phyloP scores from a whole-genome alignment of 441 rosid genomes.

The Hura crepitans region DNA sequence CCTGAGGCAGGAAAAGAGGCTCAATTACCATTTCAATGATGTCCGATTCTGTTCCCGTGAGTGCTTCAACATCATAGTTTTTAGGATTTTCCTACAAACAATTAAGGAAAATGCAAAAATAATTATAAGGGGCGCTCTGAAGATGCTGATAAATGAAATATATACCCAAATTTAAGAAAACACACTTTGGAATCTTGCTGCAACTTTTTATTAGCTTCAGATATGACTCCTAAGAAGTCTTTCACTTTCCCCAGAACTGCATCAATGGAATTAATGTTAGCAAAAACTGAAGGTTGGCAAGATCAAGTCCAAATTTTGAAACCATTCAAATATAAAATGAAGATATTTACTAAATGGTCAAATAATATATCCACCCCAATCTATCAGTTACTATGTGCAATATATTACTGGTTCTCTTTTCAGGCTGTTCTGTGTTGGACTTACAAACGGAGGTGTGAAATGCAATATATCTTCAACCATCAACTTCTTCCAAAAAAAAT shows the following conservation, averaged over 20 bases:
- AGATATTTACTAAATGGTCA: background rate
- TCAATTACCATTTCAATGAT: slow-evolving; percentile 65
- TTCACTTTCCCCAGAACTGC: slow-evolving; percentile 65
- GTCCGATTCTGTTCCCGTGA: slow-evolving; percentile 56
- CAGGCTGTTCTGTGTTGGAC: background rate
- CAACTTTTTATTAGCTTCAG: slow-evolving; percentile 64
- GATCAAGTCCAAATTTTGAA: background rate
- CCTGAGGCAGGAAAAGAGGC: background rate
- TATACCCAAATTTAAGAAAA: too few relatives aligned
- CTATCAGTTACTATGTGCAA: background rate
- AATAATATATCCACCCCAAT: background rate
- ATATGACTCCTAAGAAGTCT: slow-evolving; percentile 64
- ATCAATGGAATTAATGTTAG: slow-evolving; percentile 12
- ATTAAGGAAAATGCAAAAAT: background rate
- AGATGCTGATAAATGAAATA: background rate
- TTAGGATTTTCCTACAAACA: slow-evolving; percentile 43
- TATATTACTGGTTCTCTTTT: background rate
- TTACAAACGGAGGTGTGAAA: background rate
- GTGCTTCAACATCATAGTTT: slow-evolving; percentile 58
- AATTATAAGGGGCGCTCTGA: background rate
- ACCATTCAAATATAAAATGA: background rate
- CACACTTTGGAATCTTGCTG: slow-evolving; percentile 36
- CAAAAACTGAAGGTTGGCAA: background rate
- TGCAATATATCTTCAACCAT: background rate
- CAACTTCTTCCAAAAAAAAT: background rate